These are phyloP conservation scores for Leccinum pachyderme DNA, from an alignment of 1,284 basidiomycete species.

Conservation along the genomic window DNA sequence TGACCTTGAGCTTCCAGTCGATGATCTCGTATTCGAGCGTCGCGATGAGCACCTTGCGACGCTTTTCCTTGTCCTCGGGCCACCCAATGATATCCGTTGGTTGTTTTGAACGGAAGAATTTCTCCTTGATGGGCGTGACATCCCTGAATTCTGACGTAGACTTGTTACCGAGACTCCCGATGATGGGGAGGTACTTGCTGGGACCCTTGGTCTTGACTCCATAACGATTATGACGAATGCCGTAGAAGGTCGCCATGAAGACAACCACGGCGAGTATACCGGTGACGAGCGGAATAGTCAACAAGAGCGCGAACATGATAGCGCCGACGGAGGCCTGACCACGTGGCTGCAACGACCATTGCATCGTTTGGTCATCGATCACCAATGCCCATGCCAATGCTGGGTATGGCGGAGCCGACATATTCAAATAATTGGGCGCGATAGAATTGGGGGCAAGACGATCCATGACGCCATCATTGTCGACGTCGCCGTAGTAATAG, in stretches of 20 bases:
- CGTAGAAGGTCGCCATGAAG: constrained; percentile 96
- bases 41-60: constrained; percentile 85
- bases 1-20: constrained; percentile 95
- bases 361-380: constrained; percentile 74
- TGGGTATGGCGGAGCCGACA: constrained; percentile 78
- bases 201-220: constrained; percentile 71
- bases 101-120: constrained; percentile 59
- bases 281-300: constrained; percentile 81
- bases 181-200: constrained; percentile 75
- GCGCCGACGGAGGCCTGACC: constrained; percentile 79
- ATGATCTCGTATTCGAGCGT: constrained; percentile 94
- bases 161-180: constrained; percentile 65
- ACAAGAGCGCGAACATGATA: constrained; percentile 80
- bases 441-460: constrained; percentile 85
- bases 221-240: constrained; percentile 90
- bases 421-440: constrained; percentile 85
- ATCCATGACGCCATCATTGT: constrained; percentile 84
- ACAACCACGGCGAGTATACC: constrained; percentile 76
- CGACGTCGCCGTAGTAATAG: constrained; percentile 87
- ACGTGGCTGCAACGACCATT: constrained; percentile 77
- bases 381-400: constrained; percentile 83
- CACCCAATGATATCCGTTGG: constrained; percentile 78
- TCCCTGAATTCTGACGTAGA: constrained; percentile 64
- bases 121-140: constrained; percentile 53
- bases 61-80: constrained; percentile 88